Base-by-base conservation (phyloP, 116 monocot genomes). In the Trichopus zeylanicus region DNA sequence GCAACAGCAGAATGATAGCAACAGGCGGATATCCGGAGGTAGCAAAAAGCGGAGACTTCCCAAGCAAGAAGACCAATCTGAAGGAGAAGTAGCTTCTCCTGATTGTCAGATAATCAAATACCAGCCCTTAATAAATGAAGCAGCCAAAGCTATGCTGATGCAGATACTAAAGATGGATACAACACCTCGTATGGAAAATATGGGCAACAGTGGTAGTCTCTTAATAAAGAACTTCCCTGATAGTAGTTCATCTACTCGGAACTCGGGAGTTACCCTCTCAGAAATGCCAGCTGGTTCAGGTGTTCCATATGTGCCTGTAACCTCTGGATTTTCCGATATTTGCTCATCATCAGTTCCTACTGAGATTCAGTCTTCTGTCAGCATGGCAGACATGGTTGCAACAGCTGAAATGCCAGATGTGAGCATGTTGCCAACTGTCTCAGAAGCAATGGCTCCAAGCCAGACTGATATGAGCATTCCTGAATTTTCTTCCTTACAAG, bases 31-130 rank as follows among this genome's bases (percentile, higher is more conserved):
- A 42, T 42, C 57, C 29, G 62, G 35, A 29, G 57, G 6, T 10
- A 67, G 29, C 57, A 74, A 74, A 35, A 74, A 74, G 19, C 54
- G 74, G 33, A 67, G 74, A 38, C 29, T 74, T 19, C 74, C 74
- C 0, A 63, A 74, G 23, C 67, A 73, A 56, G 68, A 74, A 24
- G 37, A 37, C 26, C 33, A 47, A 8, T 27, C 48, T 26, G 53
- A 61, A 33, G 55, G 47, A 10, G 60, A 15, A 13, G 28, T 3
- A 32, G 11, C 23, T 12, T 57, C 59, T 10, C 57, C 51, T 57
- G 74, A 74, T 57, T 62, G 74, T 1, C 74, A 63, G 24, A 68
- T 54, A 32, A 21, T 49, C 49, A 49, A 49, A 28, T 84, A 84
- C 32, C 67, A 70, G 34, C 76, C 81, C 3, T 31, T 55, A n/a